Base-by-base conservation (phyloP, 192 early-diverging fungal species). In the Coemansia erecta region DNA sequence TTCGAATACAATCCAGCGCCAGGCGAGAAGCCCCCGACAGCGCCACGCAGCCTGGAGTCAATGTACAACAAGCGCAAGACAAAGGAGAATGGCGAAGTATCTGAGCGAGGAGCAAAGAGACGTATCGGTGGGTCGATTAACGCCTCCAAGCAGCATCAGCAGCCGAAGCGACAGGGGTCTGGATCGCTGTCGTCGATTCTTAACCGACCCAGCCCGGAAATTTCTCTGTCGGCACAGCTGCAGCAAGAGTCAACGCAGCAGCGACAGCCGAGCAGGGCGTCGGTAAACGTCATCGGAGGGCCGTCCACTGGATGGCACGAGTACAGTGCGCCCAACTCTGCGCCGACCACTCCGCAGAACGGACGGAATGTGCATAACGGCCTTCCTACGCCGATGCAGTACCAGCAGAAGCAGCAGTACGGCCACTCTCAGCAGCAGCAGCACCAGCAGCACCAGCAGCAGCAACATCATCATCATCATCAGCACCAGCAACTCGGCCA, bases 21-120 rank as follows among this genome's bases (percentile, higher is more conserved):
- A 1, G 77, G 71, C 50, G 72, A 73, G 43, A 66, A 62, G 56
- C 67, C 72, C 23, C 77, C 77, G 3, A 80, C 72, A 3, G 77
- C 77, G n/a, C 77, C 77, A 23, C 63, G 77, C 21, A 80, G 77
- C 55, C 63, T 80, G 15, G 77, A 80, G 56, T 69, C 77, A 10
- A 58, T 80, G 63, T 51, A 51, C 49, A 59, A 60, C 61, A 80
- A 80, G 61, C 71, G 77, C 54, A 80, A 73, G 63, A 24, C 18
- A 6, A 43, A 11, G 18, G 31, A 33, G 4, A 23, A 24, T n/a
- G 49, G 21, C 21, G 43, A 58, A 18, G 24, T 57, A 5, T 28
- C 48, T 28, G 13, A 40, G 39, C 9, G 43, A 47, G 45, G 42
- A 11, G 15, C 50, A 17, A 68, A 61, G 57, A 58, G 66, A 19